These are phyloP conservation scores for Fusarium guadeloupense DNA, from an alignment of 2,329 filamentous ascomycete species.

Conservation along the genomic window DNA sequence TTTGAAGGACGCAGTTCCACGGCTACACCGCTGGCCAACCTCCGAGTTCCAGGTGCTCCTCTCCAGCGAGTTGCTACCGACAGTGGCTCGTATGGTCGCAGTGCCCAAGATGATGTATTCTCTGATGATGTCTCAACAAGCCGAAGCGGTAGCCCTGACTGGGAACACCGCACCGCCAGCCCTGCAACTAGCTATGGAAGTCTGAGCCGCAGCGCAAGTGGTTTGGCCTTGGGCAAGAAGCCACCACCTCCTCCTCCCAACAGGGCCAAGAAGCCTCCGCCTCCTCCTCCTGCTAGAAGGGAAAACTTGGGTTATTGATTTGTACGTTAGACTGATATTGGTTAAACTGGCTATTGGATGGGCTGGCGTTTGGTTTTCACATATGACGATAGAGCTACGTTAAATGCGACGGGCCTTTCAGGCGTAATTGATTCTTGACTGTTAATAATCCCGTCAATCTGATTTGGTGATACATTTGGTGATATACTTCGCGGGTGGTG, in stretches of 20 bases:
- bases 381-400: slow-evolving; percentile 30
- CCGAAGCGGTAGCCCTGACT: slow-evolving; percentile 62
- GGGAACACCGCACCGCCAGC: slow-evolving; percentile 59
- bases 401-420: slow-evolving; percentile 28
- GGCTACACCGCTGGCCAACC: slow-evolving; percentile 39
- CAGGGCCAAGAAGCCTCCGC: slow-evolving; percentile 54
- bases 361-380: slow-evolving; percentile 30
- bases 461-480: neutral
- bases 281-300: slow-evolving; percentile 47
- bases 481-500: too few species aligned
- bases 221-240: slow-evolving; percentile 57
- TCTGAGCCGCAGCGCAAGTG: slow-evolving; percentile 56
- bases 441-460: neutral
- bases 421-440: slow-evolving; percentile 29
- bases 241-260: slow-evolving; percentile 62
- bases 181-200: slow-evolving; percentile 67
- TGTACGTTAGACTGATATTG: slow-evolving; percentile 3
- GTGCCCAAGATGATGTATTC: slow-evolving; percentile 54
- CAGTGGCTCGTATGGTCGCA: slow-evolving; percentile 35
- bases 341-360: slow-evolving; percentile 4
- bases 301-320: slow-evolving; percentile 43
- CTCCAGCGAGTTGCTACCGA: slow-evolving; percentile 56
- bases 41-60: slow-evolving; percentile 47
- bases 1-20: slow-evolving; percentile 46
- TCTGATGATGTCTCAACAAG: slow-evolving; percentile 62